phyloP scores from a whole-genome alignment of 2,329 filamentous ascomycete species.

The Fusarium temperatum region DNA sequence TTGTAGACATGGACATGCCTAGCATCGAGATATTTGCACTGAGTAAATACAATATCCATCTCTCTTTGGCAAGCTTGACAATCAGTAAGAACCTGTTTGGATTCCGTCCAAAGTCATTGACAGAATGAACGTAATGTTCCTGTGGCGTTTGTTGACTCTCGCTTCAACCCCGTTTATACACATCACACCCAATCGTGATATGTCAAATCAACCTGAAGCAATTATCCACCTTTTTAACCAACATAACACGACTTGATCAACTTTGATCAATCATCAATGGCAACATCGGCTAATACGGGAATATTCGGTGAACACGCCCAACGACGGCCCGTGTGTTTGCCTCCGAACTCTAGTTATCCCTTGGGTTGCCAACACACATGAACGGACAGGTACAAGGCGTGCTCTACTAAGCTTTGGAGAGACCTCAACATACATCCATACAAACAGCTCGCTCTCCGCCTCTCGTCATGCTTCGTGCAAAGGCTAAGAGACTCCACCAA shows the following conservation, averaged over 20 bases:
- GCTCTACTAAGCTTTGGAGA: neutral
- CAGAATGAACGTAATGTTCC: too few species aligned
- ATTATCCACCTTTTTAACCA: constrained; percentile 14
- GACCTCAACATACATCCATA: neutral
- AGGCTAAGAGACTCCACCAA: constrained; percentile 14
- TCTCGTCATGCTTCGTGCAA: constrained; percentile 9
- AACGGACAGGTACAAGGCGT: constrained; percentile 7
- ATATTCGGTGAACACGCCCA: constrained; percentile 23
- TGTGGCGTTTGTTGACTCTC: neutral
- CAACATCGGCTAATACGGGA: constrained; percentile 13
- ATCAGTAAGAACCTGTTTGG: neutral
- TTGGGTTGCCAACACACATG: constrained; percentile 21
- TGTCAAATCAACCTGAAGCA: constrained; percentile 19
- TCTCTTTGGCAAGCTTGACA: neutral
- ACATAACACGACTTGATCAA: neutral
- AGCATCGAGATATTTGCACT: neutral
- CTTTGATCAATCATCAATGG: constrained; percentile 11
- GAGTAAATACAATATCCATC: neutral
- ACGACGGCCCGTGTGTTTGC: constrained; percentile 34
- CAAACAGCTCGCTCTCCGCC: neutral
- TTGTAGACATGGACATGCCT: neutral
- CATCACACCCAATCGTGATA: neutral
- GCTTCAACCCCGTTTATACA: neutral
- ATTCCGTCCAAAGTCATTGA: neutral
- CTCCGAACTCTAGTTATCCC: constrained; percentile 2